Conservation (phyloP, 2,329 filamentous ascomycete species). For the Penicillium sp. region DNA sequence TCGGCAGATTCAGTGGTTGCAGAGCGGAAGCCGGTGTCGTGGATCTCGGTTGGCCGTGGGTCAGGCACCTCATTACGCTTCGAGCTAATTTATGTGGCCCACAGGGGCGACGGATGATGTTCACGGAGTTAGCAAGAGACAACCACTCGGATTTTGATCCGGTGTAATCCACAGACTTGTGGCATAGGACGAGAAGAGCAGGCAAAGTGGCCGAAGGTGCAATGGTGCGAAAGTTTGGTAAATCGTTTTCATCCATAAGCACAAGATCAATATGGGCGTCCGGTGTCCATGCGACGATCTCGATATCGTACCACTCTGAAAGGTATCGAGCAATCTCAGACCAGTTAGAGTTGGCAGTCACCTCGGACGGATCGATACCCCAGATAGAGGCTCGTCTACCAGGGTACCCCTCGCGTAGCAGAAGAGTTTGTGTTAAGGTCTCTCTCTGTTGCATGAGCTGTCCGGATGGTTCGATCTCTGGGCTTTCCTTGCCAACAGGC, state of each 20-base stretch:
- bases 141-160: constrained; percentile 23
- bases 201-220: constrained; percentile 17
- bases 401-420: constrained; percentile 22
- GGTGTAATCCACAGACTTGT: constrained; percentile 30
- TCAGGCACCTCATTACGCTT: constrained; percentile 27
- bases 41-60: constrained; percentile 11
- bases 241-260: constrained; percentile 27
- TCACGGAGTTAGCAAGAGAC: constrained; percentile 27
- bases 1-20: constrained; percentile 12
- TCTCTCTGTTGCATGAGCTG: constrained; percentile 20
- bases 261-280: constrained; percentile 27
- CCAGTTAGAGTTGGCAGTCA: constrained; percentile 20
- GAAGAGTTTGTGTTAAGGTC: constrained; percentile 16
- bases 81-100: constrained; percentile 37
- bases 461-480: constrained; percentile 13
- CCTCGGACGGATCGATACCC: constrained; percentile 18
- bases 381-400: constrained; percentile 26
- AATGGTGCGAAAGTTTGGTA: constrained; percentile 18
- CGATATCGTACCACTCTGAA: constrained; percentile 32
- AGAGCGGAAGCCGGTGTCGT: constrained; percentile 10
- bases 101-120: constrained; percentile 35
- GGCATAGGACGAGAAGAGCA: constrained; percentile 33
- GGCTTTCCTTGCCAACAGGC: constrained; percentile 22
- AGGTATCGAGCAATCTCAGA: constrained; percentile 26
- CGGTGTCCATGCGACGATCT: constrained; percentile 27